These are phyloP conservation scores for Alternaria triticimaculans DNA, from an alignment of 2,329 filamentous ascomycete genomes.

Conservation along the genomic window DNA sequence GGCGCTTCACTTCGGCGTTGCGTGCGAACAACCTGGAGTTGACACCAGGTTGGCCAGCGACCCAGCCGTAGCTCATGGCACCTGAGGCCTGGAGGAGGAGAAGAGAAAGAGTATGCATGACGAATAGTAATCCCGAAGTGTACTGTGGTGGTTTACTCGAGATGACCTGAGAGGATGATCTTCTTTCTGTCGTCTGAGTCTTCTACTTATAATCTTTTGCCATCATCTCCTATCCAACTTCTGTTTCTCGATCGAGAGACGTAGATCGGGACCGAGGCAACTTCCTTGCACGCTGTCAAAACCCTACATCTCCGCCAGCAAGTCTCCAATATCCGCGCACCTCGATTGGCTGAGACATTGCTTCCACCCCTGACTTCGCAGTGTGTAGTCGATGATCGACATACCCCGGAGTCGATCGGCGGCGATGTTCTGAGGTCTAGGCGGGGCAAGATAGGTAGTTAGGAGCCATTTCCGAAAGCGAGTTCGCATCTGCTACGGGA, in stretches of 20 bases:
- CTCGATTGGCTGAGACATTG: not conserved
- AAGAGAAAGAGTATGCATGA: constrained; percentile 23
- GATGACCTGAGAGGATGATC: not conserved
- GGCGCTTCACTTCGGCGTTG: constrained; percentile 16
- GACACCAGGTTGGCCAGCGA: constrained; percentile 26
- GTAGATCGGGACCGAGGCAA: not conserved
- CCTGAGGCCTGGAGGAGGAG: constrained; percentile 24
- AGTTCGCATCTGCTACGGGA: not conserved
- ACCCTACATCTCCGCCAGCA: not conserved
- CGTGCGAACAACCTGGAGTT: constrained; percentile 23
- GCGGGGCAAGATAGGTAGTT: not conserved
- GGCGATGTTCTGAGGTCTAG: not conserved
- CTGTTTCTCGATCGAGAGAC: not conserved
- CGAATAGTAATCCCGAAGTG: not conserved
- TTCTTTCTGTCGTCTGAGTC: not conserved
- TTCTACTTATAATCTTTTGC: constrained; percentile 1
- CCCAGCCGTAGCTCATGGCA: constrained; percentile 28
- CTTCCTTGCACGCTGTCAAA: not conserved
- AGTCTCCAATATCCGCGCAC: not conserved
- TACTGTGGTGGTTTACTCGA: not conserved
- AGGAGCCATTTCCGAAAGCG: not conserved
- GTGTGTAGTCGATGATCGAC: constrained; percentile 3
- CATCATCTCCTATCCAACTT: not conserved
- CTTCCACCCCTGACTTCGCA: not conserved
- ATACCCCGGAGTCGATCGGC: not conserved